phyloP scores from a whole-genome alignment of 805 yeast genomes.

The Torulaspora maleeae region DNA sequence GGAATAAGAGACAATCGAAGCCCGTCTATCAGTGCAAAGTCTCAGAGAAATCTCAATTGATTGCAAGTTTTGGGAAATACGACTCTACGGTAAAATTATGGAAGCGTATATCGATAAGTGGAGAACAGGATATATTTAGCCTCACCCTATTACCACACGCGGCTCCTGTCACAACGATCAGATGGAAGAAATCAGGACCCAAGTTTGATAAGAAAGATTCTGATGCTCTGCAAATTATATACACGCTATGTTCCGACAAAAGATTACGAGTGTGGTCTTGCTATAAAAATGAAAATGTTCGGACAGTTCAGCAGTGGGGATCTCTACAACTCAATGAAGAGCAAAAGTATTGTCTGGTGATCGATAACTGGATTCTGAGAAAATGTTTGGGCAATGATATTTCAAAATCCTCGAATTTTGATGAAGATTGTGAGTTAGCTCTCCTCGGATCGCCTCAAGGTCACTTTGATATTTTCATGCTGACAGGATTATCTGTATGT shows the following conservation, averaged over 20 bases:
- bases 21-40: slow-evolving; percentile 55
- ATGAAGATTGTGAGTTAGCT: slow-evolving; percentile 38
- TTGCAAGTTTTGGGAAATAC: slow-evolving; percentile 58
- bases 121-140: slow-evolving; percentile 60
- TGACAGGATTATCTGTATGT: slow-evolving; percentile 47
- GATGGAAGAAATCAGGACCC: slow-evolving; percentile 49
- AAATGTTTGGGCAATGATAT: slow-evolving; percentile 20
- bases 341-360: slow-evolving; percentile 36
- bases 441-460: slow-evolving; percentile 43
- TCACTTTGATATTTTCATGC: slow-evolving; percentile 40
- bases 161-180: slow-evolving; percentile 47
- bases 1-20: slow-evolving; percentile 50
- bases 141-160: slow-evolving; percentile 66
- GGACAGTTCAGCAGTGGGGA: slow-evolving; percentile 54
- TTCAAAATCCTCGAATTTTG: slow-evolving; percentile 12
- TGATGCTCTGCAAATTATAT: slow-evolving; percentile 44
- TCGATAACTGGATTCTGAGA: slow-evolving; percentile 40
- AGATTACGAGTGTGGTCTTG: slow-evolving; percentile 66
- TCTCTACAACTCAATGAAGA: slow-evolving; percentile 33
- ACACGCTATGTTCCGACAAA: slow-evolving; percentile 58
- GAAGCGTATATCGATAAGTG: slow-evolving; percentile 67
- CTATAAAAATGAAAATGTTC: slow-evolving; percentile 51
- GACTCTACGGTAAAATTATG: slow-evolving; percentile 73
- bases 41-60: slow-evolving; percentile 62
- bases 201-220: slow-evolving; percentile 32